Conservation (phyloP, 345 rosid species). For the Stellera chamaejasme region DNA sequence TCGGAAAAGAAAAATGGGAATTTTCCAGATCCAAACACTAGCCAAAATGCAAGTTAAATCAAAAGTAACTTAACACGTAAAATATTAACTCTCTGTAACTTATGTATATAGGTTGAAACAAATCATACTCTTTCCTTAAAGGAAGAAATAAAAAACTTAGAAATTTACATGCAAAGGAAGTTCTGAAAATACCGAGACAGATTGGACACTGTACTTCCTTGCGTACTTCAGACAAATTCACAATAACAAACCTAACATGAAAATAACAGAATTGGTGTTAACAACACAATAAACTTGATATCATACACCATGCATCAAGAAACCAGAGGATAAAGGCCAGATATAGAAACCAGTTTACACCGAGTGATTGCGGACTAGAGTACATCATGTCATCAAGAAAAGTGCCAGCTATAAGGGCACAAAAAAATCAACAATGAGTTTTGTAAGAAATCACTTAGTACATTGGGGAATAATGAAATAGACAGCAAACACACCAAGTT, state of each 20-base stretch:
- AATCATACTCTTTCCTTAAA: background rate
- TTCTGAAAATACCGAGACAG: conserved; percentile 44
- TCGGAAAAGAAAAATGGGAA: too few relatives aligned
- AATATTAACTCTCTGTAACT: background rate
- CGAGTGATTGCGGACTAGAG: too few relatives aligned
- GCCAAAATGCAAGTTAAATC: background rate
- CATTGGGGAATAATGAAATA: too few relatives aligned
- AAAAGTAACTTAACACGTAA: background rate
- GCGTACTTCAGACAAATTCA: conserved; percentile 51
- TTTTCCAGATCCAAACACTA: background rate
- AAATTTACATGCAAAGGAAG: background rate
- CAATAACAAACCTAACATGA: conserved; percentile 34
- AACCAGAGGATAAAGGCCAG: too few relatives aligned
- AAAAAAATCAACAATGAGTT: too few relatives aligned
- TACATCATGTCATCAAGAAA: too few relatives aligned
- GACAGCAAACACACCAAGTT: too few relatives aligned
- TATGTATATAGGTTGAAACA: background rate
- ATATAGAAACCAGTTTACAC: too few relatives aligned
- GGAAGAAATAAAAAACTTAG: background rate
- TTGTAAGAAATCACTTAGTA: too few relatives aligned
- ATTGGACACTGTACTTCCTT: conserved; percentile 80
- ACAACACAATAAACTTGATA: conserved; percentile 5
- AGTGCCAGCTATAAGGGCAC: too few relatives aligned
- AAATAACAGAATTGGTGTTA: conserved; percentile 10
- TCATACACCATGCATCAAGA: background rate